Percentiles rank a stretch among this genome's conserved stretches.
Conservation (phyloP, 768 basidiomycete species). For the Suillus clintonianus region DNA sequence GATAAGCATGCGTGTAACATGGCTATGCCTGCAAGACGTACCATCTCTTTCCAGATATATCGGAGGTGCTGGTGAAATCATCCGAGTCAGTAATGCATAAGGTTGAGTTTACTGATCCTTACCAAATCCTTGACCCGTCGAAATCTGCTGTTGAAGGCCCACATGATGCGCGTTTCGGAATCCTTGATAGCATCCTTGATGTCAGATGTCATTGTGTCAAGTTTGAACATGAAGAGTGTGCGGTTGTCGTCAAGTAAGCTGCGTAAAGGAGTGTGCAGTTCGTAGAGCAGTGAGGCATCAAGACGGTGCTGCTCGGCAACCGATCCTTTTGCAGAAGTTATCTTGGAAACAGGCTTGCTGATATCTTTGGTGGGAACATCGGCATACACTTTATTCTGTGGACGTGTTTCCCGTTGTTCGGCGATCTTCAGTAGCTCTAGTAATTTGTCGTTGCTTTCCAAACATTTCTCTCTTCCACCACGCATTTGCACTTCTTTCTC, state of each 20-base stretch:
- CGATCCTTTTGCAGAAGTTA: background rate
- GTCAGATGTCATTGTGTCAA: background rate
- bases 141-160: background rate
- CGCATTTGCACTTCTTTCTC: slow-evolving; percentile 19
- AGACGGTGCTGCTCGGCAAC: background rate
- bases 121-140: background rate
- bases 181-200: background rate
- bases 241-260: background rate
- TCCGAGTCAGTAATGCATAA: background rate
- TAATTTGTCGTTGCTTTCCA: background rate
- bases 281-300: background rate
- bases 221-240: background rate
- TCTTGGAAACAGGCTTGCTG: background rate
- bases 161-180: background rate
- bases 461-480: slow-evolving; percentile 37
- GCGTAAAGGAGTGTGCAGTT: background rate
- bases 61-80: slow-evolving; percentile 45
- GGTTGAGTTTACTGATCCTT: background rate
- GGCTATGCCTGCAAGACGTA: no score
- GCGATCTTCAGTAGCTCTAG: background rate
- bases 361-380: background rate
- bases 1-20: no score
- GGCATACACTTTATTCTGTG: background rate
- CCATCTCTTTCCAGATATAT: slow-evolving; percentile 56
- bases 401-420: background rate